phyloP scores from a whole-genome alignment of 176 grass and related monocot species.

The Eleusine indica region DNA sequence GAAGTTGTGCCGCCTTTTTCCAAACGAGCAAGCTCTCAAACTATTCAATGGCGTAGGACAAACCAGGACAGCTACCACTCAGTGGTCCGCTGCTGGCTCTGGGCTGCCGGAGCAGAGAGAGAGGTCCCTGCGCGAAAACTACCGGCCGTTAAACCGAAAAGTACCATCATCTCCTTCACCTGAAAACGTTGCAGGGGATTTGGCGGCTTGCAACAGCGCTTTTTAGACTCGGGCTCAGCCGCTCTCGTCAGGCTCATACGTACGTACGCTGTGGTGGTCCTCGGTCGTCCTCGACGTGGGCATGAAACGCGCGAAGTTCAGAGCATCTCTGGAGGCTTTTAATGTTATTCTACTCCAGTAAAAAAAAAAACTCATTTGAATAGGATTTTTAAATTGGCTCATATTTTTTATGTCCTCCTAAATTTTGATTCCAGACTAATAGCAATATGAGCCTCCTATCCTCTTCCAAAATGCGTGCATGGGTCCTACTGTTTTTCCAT shows the following conservation, averaged over 20 bases:
- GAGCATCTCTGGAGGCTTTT: too few relatives aligned
- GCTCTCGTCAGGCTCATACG: neutral
- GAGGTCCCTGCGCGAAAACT: neutral
- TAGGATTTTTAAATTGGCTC: too few relatives aligned
- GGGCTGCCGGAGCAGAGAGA: slow-evolving; percentile 2
- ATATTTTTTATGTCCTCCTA: too few relatives aligned
- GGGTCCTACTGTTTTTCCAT: too few relatives aligned
- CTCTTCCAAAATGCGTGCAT: too few relatives aligned
- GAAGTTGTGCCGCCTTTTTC: slow-evolving; percentile 11
- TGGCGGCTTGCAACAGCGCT: neutral
- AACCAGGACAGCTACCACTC: slow-evolving; percentile 23
- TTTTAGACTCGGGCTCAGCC: neutral
- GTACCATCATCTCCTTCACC: slow-evolving; percentile 19
- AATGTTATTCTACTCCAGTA: too few relatives aligned
- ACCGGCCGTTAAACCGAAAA: neutral
- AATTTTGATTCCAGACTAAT: too few relatives aligned
- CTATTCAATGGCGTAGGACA: slow-evolving; percentile 33
- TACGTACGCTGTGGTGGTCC: neutral
- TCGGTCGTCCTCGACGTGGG: too few relatives aligned
- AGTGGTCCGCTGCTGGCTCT: neutral
- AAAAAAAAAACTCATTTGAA: too few relatives aligned
- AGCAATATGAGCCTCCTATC: too few relatives aligned
- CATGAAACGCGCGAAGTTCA: neutral
- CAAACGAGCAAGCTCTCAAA: slow-evolving; percentile 30
- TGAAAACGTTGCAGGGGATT: slow-evolving; percentile 12